Base-by-base conservation (phyloP, 371 early-diverging fungal genomes). In the Syncephalastrum racemosum region DNA sequence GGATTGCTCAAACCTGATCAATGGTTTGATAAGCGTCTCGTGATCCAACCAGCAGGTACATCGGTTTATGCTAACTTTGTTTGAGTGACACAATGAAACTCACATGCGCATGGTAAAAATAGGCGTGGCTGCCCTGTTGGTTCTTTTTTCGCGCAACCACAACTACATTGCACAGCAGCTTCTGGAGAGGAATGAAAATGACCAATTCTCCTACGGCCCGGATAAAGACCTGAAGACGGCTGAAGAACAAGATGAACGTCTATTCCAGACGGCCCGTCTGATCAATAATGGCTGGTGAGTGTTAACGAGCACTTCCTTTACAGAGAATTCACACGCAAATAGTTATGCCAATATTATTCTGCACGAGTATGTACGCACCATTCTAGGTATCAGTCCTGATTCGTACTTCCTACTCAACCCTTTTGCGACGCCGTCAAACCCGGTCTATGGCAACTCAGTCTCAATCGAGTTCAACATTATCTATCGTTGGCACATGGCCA, bases 131-230 rank as follows among this genome's bases (percentile, higher is more conserved):
- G 62, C 68, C 40, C 43, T 82, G 16, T 40, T 81, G 41, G 70
- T 79, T 8, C 16, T 82, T 5, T 82, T 82, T 54, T 75, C 77
- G 3, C 67, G 83, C 20, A 82, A 82, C 50, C 83, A 82, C 54
- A 82, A 81, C 39, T 75, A 66, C 54, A 81, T 82, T 60, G 81
- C 81, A 8, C 55, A 73, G 43, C 60, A 58, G 18, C 62, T 82
- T 7, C 23, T 77, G 14, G 75, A 73, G 46, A 65, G 59, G n/a
- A 78, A 78, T 56, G 75, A 77, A 62, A 65, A 67, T 18, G 66
- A 53, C 0, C 65, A 67, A 3, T 80, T 80, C 48, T 73, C 72
- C 1, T 71, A 65, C 44, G 71, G 68, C 0, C 63, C 61, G 14
- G 66, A 66, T 16, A 63, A 62, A 7, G 27, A 39, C 3, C 39